Evolutionary conservation across 305 asterid genomes (phyloP).

Genomic region (Withania somnifera): DNA sequence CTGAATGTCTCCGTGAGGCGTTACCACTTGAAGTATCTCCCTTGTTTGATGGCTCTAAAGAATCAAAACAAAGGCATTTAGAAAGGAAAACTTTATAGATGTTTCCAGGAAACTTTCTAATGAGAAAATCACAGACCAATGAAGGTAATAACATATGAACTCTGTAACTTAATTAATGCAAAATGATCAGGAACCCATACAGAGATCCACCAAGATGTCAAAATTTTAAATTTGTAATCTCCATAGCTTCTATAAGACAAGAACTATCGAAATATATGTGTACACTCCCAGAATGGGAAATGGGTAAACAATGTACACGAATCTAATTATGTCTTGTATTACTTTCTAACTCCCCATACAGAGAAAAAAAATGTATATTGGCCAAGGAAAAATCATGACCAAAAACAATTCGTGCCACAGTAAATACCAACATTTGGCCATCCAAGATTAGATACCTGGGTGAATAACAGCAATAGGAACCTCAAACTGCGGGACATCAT

Average conservation of each 20-base stretch:
- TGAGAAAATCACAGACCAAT: background rate
- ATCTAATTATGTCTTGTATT: background rate
- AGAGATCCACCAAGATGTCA: background rate
- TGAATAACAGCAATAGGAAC: constrained; percentile 36
- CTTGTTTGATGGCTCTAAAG: constrained; percentile 34
- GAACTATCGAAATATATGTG: background rate
- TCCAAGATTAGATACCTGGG: constrained; percentile 37
- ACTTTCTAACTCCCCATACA: background rate
- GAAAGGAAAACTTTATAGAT: background rate
- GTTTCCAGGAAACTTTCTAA: background rate
- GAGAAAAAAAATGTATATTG: background rate
- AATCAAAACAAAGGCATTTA: background rate
- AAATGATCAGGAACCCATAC: background rate
- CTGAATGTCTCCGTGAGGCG: constrained; percentile 18
- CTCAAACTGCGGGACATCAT: constrained; percentile 26
- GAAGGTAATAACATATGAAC: background rate
- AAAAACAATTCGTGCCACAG: background rate
- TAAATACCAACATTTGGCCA: background rate
- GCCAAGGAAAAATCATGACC: background rate
- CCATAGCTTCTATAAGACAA: background rate
- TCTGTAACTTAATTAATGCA: background rate
- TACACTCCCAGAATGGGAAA: background rate
- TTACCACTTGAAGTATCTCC: constrained; percentile 23
- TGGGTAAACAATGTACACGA: background rate
- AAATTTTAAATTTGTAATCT: background rate